Base-by-base conservation (phyloP, 2,329 filamentous ascomycete genomes). In the Colletotrichum magnum region DNA sequence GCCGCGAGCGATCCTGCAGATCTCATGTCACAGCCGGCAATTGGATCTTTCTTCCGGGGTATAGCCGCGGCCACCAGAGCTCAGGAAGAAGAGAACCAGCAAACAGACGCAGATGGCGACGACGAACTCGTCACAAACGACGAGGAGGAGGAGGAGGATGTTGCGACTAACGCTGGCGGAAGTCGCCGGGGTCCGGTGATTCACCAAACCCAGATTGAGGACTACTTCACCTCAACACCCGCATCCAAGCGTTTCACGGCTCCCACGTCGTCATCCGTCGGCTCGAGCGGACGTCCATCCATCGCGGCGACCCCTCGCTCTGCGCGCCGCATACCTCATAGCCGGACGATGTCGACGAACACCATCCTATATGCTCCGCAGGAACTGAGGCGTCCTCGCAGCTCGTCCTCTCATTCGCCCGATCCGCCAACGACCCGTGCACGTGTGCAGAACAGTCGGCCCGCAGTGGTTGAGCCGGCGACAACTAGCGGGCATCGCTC, bases 41-140 rank as follows among this genome's bases (percentile, higher is more conserved):
- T 69, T 45, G 66, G 66, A 5, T 69, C 66, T 18, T 69, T 69
- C 45, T 69, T 69, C 66, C 57, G 68, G 28, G 64, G 64, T 15
- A 50, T 70, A 58, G 64, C 64, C 64, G 64, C 64, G 32, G 68
- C 68, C 24, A 61, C 68, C 36, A 62, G 47, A 36, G 58, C 68
- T 26, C 61, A 82, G 82, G 50, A 72, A 77, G 79, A 28, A 81
- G 79, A 45, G 81, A 87, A 86, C 72, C 86, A 88, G 52, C 90
- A 94, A 67, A 94, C 93, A 0, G 94, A 96, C 75, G 93, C 91
- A 6, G 94, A 97, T 76, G 94, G 94, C 0, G 95, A 98, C 75
- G 95, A 97, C 74, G 95, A 98, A 78, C 84, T 95, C n/a, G 87
- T 93, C 13, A 95, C 93, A 4, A 93, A 94, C 64, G 93, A 94